phyloP scores from a whole-genome alignment of 192 early-diverging fungal species.

The Polychytrium aggregatum region DNA sequence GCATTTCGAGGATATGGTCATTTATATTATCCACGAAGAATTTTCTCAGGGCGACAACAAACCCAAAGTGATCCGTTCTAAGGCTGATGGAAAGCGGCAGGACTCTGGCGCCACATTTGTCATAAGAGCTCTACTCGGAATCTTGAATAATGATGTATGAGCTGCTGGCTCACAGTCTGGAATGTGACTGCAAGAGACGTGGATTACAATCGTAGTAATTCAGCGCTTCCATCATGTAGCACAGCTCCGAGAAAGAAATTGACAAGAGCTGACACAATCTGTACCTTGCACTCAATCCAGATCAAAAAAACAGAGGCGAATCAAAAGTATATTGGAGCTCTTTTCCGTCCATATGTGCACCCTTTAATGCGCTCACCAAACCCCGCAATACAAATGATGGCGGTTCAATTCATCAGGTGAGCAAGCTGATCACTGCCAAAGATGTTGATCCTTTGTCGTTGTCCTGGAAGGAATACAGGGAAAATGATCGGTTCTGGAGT shows the following conservation, averaged over 20 bases:
- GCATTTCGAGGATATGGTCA: conserved; percentile 32
- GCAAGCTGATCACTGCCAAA: no score
- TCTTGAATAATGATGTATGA: conserved; percentile 32
- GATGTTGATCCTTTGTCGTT: no score
- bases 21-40: conserved; percentile 36
- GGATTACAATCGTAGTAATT: no score
- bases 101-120: no score
- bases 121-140: conserved; percentile 21
- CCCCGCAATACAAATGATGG: conserved; percentile 26
- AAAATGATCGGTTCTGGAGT: no score
- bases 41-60: conserved; percentile 28
- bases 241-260: neutral
- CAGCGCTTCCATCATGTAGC: no score
- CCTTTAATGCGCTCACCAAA: conserved; percentile 28
- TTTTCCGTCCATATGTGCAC: conserved; percentile 37
- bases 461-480: neutral
- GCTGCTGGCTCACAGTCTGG: no score
- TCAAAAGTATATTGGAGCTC: conserved; percentile 39
- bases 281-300: conserved; percentile 9
- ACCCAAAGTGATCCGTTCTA: conserved; percentile 1
- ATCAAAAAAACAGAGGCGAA: conserved; percentile 32
- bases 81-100: conserved; percentile 1
- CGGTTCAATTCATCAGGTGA: conserved; percentile 40
- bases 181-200: no score
- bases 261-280: neutral